These are phyloP conservation scores for Zymoseptoria passerinii DNA, from an alignment of 2,329 filamentous ascomycete species.

Conservation along the genomic window DNA sequence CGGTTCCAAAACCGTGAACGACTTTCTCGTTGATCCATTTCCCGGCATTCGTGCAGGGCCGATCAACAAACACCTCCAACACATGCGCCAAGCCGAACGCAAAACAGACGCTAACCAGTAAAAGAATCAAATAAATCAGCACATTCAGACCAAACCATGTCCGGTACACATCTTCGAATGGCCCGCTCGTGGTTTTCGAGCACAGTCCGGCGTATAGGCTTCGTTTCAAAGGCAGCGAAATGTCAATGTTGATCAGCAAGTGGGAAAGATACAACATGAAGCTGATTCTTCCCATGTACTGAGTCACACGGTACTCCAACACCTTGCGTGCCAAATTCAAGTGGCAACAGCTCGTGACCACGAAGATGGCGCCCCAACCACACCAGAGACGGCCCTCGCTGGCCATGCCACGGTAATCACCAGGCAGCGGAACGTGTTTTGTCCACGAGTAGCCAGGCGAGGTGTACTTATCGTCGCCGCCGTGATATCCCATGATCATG, in stretches of 20 bases:
- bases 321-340: constrained; percentile 1
- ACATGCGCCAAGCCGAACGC: constrained; percentile 1
- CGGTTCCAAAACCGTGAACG: background rate
- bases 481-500: background rate
- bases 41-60: constrained; percentile 1
- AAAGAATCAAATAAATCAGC: background rate
- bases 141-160: background rate
- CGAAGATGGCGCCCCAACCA: constrained; percentile 1
- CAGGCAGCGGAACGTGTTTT: background rate
- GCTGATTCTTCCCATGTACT: constrained; percentile 6
- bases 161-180: background rate
- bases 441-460: constrained; percentile 3
- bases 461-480: background rate
- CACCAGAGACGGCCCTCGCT: constrained; percentile 5
- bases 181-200: background rate
- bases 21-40: constrained; percentile 4
- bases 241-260: background rate
- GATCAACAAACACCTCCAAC: constrained; percentile 2
- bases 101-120: background rate
- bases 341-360: constrained; percentile 4
- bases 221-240: background rate
- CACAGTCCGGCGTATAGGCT: background rate
- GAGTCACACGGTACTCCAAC: constrained; percentile 1
- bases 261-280: constrained; percentile 10
- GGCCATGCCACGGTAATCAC: background rate